Evolutionary conservation across 495 filamentous ascomycete species (phyloP), one percentile per base, ranked within the genome.

Genomic region (Aspergillus steynii): DNA sequence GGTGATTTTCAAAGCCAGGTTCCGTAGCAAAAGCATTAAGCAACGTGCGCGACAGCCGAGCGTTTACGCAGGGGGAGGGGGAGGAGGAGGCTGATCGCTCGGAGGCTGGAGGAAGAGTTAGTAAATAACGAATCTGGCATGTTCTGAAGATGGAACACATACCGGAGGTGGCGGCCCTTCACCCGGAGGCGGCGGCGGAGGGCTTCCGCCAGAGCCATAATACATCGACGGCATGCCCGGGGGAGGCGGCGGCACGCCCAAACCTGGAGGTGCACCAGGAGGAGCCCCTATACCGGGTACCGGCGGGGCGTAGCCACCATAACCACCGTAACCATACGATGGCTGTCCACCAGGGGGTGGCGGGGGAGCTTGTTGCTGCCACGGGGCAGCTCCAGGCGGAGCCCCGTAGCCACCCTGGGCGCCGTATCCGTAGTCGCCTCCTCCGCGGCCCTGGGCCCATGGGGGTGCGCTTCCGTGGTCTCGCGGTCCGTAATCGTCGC

Each of bases 81-180:
- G 90, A 26, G 90, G 90, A 42, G 89, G 88, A 61, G 83, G 83
- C 68, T 87, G 83, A 62, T 93, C 90, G 70, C 84, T 87, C 4
- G 90, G 90, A 58, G 89, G 81, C 79, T 80, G 56, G 61, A 46
- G 29, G 29, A 27, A 34, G 34, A 26, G 56, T 69, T 60, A 68
- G 68, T 62, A 50, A 61, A 32, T 47, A 15, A 34, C 26, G 29
- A 20, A 48, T 58, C 4, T 26, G 56, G 12, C 12, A 50, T 53
- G n/a, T 55, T 20, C 55, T 52, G 15, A 50, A 26, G 26, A 54
- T 20, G n/a, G 1, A 9, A 50, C 20, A 74, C 77, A 70, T 69
- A 82, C 79, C 51, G 80, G 88, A 53, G 88, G 88, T 5, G 89
- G 88, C 49, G 88, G 88, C 47, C 84, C 85, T 48, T 87, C 87